Evolutionary conservation across 148 eudicot species (phyloP).

Genomic region (Limonium bicolor): DNA sequence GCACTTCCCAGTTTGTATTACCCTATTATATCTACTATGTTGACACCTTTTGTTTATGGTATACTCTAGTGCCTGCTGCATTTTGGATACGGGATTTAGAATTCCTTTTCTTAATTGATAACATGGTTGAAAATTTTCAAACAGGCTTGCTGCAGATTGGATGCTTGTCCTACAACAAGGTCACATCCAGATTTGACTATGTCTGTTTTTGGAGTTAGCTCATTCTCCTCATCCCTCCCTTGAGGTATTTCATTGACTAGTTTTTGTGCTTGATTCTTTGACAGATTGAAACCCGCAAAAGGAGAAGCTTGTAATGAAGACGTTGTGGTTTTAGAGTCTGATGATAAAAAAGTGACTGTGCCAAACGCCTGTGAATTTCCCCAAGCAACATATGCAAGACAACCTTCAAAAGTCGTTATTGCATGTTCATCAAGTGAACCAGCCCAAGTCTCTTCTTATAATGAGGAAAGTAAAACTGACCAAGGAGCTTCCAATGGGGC

Average conservation of each 20-base stretch:
- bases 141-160: too few relatives aligned
- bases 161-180: not conserved
- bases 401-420: constrained; percentile 8
- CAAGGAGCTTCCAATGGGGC: constrained; percentile 13
- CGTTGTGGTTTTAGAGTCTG: constrained; percentile 5
- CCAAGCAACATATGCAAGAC: not conserved
- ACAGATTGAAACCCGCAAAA: constrained; percentile 10
- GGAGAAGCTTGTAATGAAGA: constrained; percentile 2
- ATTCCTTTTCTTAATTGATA: too few relatives aligned
- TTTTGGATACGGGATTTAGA: too few relatives aligned
- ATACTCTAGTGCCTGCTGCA: too few relatives aligned
- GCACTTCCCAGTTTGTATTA: too few relatives aligned
- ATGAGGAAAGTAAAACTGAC: constrained; percentile 8
- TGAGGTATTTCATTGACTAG: not conserved
- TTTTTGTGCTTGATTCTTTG: constrained; percentile 4
- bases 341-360: constrained; percentile 6
- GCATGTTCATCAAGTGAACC: constrained; percentile 15
- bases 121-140: too few relatives aligned
- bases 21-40: too few relatives aligned
- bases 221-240: not conserved
- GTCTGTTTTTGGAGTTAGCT: constrained; percentile 8
- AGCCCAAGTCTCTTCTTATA: constrained; percentile 9
- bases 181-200: constrained; percentile 4
- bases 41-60: too few relatives aligned
- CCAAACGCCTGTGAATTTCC: constrained; percentile 1